A percentile compares a stretch with the other conserved stretches of the same genome.
Evolutionary conservation across 345 rosid species (phyloP).

Genomic region (Heritiera littoralis): DNA sequence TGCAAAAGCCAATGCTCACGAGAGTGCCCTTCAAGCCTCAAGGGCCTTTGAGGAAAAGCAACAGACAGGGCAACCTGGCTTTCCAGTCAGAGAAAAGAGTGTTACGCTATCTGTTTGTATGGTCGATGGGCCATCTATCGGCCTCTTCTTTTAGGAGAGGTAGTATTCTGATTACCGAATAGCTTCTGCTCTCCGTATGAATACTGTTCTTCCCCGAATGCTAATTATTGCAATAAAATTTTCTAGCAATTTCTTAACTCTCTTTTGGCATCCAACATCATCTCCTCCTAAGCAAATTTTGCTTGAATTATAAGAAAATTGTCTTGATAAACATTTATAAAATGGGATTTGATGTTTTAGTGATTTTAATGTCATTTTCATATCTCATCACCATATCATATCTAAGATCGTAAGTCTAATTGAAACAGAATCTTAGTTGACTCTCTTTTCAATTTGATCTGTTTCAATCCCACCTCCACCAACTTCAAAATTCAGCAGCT

Average conservation of each 20-base stretch:
- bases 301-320: slow-evolving; percentile 32
- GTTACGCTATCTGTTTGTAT: neutral
- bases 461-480: neutral
- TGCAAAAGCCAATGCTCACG: slow-evolving; percentile 15
- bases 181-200: slow-evolving; percentile 21
- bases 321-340: slow-evolving; percentile 12
- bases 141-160: neutral
- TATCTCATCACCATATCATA: no score
- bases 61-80: slow-evolving; percentile 30
- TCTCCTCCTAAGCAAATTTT: slow-evolving; percentile 13
- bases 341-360: slow-evolving; percentile 14
- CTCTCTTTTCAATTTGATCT: slow-evolving; percentile 1
- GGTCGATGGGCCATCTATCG: slow-evolving; percentile 17
- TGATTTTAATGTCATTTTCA: no score
- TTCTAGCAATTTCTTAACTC: neutral
- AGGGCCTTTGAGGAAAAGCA: slow-evolving; percentile 37
- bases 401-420: neutral
- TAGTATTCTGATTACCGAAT: neutral
- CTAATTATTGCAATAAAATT: slow-evolving; percentile 21
- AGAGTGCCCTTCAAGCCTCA: slow-evolving; percentile 15
- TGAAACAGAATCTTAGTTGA: slow-evolving; percentile 22
- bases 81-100: slow-evolving; percentile 1
- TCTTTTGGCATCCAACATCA: no score
- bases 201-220: slow-evolving; percentile 5
- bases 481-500: neutral